A percentile compares a stretch with the other conserved stretches of the same genome.
Evolutionary conservation across 805 yeast species (phyloP).

Genomic region (Starmerella apis): DNA sequence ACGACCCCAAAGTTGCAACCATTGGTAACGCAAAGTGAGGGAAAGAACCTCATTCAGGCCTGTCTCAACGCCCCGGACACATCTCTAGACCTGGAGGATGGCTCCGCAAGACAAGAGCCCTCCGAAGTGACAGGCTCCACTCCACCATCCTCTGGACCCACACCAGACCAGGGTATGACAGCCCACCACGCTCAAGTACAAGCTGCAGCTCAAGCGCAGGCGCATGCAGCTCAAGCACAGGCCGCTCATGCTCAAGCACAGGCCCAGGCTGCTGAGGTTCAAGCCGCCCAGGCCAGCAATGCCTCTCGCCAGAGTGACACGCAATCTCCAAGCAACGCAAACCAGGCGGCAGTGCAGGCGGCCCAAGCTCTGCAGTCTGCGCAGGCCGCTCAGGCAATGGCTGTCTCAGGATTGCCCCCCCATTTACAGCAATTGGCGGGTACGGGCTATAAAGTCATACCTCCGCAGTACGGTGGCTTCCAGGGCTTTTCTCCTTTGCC

Average conservation of each 20-base stretch:
- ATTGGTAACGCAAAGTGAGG: slow-evolving; percentile 92
- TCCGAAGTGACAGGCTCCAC: slow-evolving; percentile 2
- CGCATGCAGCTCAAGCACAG: slow-evolving; percentile 16
- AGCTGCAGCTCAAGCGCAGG: slow-evolving; percentile 16
- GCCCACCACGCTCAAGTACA: slow-evolving; percentile 10
- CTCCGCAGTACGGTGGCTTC: slow-evolving; percentile 19
- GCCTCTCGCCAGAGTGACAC: slow-evolving; percentile 4
- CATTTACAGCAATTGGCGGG: slow-evolving; percentile 18
- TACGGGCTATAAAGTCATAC: slow-evolving; percentile 16
- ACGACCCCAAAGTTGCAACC: slow-evolving; percentile 99
- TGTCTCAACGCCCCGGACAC: slow-evolving; percentile 94
- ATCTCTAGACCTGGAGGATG: slow-evolving; percentile 27
- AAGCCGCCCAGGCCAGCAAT: slow-evolving; percentile 9
- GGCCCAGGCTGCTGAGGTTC: slow-evolving; percentile 9
- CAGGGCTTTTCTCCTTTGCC: slow-evolving; percentile 17
- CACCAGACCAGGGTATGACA: slow-evolving; percentile 33
- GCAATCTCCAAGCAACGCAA: not conserved
- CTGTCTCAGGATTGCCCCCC: slow-evolving; percentile 16
- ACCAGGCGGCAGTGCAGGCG: slow-evolving; percentile 13
- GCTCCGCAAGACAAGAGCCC: slow-evolving; percentile 7
- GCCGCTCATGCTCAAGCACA: slow-evolving; percentile 15
- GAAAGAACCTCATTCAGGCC: slow-evolving; percentile 91
- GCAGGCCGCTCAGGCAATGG: slow-evolving; percentile 13
- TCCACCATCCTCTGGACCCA: slow-evolving; percentile 6
- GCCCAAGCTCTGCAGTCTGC: slow-evolving; percentile 9